phyloP scores from a whole-genome alignment of 2,329 filamentous ascomycete species.

The Epichloe typhina region DNA sequence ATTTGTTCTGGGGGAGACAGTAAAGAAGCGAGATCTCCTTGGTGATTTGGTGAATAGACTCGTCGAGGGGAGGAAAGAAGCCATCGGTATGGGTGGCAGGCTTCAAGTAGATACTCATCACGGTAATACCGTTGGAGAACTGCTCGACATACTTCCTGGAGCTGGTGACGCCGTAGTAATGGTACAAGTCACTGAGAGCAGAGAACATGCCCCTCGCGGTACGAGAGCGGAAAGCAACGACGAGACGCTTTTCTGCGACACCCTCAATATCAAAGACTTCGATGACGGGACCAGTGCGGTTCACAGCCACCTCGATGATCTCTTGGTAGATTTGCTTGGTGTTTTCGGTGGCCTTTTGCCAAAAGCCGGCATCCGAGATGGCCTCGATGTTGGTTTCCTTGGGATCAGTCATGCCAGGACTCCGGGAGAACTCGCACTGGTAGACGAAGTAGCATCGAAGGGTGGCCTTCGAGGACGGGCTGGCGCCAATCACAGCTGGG shows the following conservation, averaged over 20 bases:
- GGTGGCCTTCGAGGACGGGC: conserved; percentile 59
- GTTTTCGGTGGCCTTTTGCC: conserved; percentile 91
- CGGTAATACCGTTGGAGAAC: conserved; percentile 95
- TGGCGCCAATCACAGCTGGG: conserved; percentile 59
- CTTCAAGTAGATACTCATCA: conserved; percentile 90
- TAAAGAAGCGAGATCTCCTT: conserved; percentile 96
- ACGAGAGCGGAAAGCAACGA: conserved; percentile 87
- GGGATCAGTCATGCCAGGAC: conserved; percentile 53
- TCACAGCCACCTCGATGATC: conserved; percentile 75
- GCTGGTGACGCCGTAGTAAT: conserved; percentile 95
- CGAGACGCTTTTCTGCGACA: conserved; percentile 81
- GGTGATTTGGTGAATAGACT: conserved; percentile 96
- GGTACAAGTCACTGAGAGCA: conserved; percentile 87
- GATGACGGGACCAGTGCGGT: conserved; percentile 83
- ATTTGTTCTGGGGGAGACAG: conserved; percentile 95
- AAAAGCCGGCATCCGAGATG: conserved; percentile 85
- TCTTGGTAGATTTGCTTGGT: conserved; percentile 94
- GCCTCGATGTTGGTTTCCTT: conserved; percentile 81
- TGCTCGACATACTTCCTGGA: conserved; percentile 97
- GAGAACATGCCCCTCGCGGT: conserved; percentile 91
- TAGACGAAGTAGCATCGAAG: conserved; percentile 98
- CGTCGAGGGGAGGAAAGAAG: conserved; percentile 67
- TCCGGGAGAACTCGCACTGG: conserved; percentile 79
- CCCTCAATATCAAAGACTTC: conserved; percentile 95
- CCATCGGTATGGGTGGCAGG: conserved; percentile 48